A percentile compares a stretch with the other conserved stretches of the same genome.
Conservation (phyloP, 1,284 basidiomycete species). For the Puccinia triticina region DNA sequence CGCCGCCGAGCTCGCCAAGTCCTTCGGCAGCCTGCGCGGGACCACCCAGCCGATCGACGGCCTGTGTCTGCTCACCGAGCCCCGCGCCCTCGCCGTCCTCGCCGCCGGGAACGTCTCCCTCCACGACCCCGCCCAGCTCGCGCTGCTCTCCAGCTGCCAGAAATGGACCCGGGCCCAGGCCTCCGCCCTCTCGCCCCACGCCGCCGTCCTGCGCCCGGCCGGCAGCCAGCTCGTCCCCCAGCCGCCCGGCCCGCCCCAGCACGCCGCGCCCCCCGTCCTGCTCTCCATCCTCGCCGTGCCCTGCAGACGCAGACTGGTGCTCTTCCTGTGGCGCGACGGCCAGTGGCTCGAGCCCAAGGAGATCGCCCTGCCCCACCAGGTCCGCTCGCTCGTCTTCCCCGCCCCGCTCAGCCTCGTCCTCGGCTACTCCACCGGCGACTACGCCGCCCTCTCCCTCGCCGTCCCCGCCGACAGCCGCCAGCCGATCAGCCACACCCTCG, state of each 20-base stretch:
- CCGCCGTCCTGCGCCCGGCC: slow-evolving; percentile 19
- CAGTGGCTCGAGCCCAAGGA: slow-evolving; percentile 75
- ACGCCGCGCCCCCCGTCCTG: slow-evolving; percentile 64
- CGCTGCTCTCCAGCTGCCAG: slow-evolving; percentile 22
- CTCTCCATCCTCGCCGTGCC: slow-evolving; percentile 81
- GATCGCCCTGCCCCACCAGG: slow-evolving; percentile 62
- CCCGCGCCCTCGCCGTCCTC: slow-evolving; percentile 23
- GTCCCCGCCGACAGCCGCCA: slow-evolving; percentile 66
- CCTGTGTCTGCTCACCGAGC: slow-evolving; percentile 26
- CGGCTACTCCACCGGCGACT: slow-evolving; percentile 46
- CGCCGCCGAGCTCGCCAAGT: background rate
- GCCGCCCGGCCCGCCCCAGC: background rate
- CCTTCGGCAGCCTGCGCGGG: background rate
- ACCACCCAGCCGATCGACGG: slow-evolving; percentile 8
- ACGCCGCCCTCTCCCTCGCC: slow-evolving; percentile 41
- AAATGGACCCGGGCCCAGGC: slow-evolving; percentile 40
- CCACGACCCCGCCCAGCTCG: slow-evolving; percentile 10
- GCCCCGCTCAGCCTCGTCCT: slow-evolving; percentile 35
- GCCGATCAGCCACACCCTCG: slow-evolving; percentile 74
- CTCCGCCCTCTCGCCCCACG: background rate
- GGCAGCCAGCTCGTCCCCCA: background rate
- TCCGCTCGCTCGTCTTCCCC: slow-evolving; percentile 55
- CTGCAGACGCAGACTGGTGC: slow-evolving; percentile 78
- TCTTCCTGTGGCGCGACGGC: slow-evolving; percentile 80
- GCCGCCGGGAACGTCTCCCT: slow-evolving; percentile 15